phyloP scores from a whole-genome alignment of 2,329 filamentous ascomycete species.

The Clonostachys rhizophaga region DNA sequence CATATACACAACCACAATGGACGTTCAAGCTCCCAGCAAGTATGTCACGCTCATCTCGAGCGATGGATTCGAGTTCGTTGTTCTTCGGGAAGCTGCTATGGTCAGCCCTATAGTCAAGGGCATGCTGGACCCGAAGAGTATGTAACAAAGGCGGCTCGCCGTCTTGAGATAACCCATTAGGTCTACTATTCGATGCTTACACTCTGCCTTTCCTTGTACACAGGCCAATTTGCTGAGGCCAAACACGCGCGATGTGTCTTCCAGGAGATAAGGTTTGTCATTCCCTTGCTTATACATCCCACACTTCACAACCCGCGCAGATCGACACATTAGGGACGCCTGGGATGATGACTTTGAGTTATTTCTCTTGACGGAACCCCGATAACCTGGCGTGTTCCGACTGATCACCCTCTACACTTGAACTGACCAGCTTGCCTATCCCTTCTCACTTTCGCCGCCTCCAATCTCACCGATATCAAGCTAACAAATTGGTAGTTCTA shows the following conservation, averaged over 20 bases:
- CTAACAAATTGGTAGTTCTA: constrained; percentile 4
- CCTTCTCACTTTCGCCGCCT: background rate
- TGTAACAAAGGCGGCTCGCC: constrained; percentile 16
- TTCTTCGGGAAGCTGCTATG: constrained; percentile 65
- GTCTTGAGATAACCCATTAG: background rate
- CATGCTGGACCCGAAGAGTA: constrained; percentile 66
- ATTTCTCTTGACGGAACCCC: constrained; percentile 42
- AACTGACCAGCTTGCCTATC: constrained; percentile 41
- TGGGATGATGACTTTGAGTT: constrained; percentile 25
- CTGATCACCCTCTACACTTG: constrained; percentile 59
- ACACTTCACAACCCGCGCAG: too few species aligned
- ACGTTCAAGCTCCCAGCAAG: constrained; percentile 37
- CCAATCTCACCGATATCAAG: background rate
- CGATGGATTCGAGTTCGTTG: constrained; percentile 73
- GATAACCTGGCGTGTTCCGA: constrained; percentile 30
- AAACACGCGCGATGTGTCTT: constrained; percentile 61
- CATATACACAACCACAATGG: too few species aligned
- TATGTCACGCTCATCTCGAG: constrained; percentile 74
- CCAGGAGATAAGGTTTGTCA: constrained; percentile 67
- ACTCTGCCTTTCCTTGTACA: constrained; percentile 25
- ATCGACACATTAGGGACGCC: background rate
- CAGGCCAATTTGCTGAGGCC: constrained; percentile 57
- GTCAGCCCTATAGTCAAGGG: constrained; percentile 69
- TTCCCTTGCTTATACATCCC: background rate
- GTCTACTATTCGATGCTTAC: background rate